Evolutionary conservation across 2,329 filamentous ascomycete species (phyloP), one percentile per base, ranked within the genome.

Genomic region (Fusarium oxysporum): DNA sequence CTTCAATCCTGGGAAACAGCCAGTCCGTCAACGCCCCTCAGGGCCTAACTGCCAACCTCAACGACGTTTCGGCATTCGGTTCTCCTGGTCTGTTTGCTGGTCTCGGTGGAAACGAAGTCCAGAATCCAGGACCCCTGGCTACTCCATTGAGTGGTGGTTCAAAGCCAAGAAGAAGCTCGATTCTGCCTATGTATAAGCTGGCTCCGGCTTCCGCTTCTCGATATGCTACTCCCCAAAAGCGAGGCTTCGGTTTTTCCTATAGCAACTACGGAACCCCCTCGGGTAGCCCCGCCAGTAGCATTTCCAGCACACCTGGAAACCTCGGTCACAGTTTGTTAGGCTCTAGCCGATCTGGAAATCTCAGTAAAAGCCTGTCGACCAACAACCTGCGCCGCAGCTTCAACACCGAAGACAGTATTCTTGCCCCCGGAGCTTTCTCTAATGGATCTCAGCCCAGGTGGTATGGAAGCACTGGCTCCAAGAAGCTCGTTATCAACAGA

Each of bases 401-500:
- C 81, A 94, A 92, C 65, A 88, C 92, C 0, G 93, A 97, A 62
- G 94, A 97, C 73, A 97, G 94, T 81, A 92, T 98, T 63, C 86
- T 98, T 33, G 90, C 93, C 4, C 95, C 95, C 1, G 94, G 94
- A 41, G 94, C 95, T 5, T 95, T 98, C 81, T 93, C 93, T 5
- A 87, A 92, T 32, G 92, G 89, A 78, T 85, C 88, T 23, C 87
- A 86, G 64, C 86, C 88, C 40, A 89, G 92, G 65, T 88, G 90
- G 75, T 92, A 91, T 57, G 88, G 90, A n/a, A 90, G 87, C 79
- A 88, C 88, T 54, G 89, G 90, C 48, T 90, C 97, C 76, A 98
- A 98, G 85, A 95, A 95, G 81, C 88, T 99, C 63, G 92, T 95
- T 59, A 98, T 99, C 80, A 97, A 98, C 82, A 92, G 94, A 71